Evolutionary conservation across 331 rosid genomes (phyloP).

Genomic region (Erythrophleum ivorense): DNA sequence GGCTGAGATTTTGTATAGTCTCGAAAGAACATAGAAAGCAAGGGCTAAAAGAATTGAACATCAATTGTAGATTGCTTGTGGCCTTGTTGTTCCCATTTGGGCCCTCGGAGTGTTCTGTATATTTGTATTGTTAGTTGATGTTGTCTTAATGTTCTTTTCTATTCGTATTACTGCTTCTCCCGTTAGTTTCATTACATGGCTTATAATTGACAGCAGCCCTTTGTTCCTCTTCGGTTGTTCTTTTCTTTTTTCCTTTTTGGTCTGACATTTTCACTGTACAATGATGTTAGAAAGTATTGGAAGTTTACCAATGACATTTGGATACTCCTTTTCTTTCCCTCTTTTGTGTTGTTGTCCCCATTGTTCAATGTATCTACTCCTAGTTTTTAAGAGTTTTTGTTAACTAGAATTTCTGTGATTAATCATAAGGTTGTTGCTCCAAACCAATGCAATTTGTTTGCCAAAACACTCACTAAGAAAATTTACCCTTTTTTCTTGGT

Average conservation of each 20-base stretch:
- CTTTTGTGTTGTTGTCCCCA: neutral
- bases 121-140: constrained; percentile 59
- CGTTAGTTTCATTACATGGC: constrained; percentile 42
- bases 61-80: neutral
- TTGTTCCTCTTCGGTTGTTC: constrained; percentile 36
- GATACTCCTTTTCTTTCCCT: neutral
- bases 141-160: constrained; percentile 35
- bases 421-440: neutral
- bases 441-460: neutral
- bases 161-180: constrained; percentile 28
- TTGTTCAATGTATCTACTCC: neutral
- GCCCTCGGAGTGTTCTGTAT: constrained; percentile 55
- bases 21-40: neutral
- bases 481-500: too few relatives aligned
- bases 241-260: neutral
- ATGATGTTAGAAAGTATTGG: constrained; percentile 45
- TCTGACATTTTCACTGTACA: constrained; percentile 55
- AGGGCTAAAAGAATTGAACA: constrained; percentile 6
- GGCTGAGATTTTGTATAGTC: constrained; percentile 44
- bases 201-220: constrained; percentile 45
- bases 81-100: constrained; percentile 33
- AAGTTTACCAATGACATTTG: constrained; percentile 32
- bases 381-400: neutral
- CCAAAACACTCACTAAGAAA: neutral
- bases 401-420: neutral